Evolutionary conservation across 2,329 filamentous ascomycete species (phyloP).

Genomic region (Aspergillus hiratsukae): DNA sequence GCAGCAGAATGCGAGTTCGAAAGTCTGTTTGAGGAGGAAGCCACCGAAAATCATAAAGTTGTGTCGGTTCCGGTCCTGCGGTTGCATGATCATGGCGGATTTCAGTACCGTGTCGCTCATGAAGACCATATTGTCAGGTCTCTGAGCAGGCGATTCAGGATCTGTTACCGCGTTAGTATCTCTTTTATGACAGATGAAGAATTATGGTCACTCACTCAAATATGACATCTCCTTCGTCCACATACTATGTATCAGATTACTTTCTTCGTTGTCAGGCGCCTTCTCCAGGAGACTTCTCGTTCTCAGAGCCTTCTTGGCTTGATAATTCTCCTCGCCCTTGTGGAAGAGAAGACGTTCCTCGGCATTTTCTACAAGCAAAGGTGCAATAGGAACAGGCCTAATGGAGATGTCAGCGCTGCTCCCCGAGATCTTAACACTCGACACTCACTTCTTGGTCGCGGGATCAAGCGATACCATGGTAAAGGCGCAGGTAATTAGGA

Average conservation of each 20-base stretch:
- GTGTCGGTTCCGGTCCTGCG: constrained; percentile 65
- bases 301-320: constrained; percentile 60
- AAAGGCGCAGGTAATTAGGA: constrained; percentile 67
- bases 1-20: constrained; percentile 72
- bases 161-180: constrained; percentile 33
- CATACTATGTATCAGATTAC: constrained; percentile 66
- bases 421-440: background rate
- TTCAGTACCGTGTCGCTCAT: constrained; percentile 62
- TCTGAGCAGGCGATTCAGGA: constrained; percentile 50
- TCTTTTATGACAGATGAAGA: background rate
- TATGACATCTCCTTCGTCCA: constrained; percentile 66
- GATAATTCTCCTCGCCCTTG: constrained; percentile 62
- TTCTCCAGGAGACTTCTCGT: constrained; percentile 59
- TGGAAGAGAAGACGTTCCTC: constrained; percentile 62
- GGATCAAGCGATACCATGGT: constrained; percentile 74
- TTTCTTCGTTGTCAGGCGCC: constrained; percentile 67
- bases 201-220: constrained; percentile 41
- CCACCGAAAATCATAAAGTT: constrained; percentile 78
- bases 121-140: constrained; percentile 55
- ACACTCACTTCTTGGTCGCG: constrained; percentile 55
- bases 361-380: constrained; percentile 57
- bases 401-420: constrained; percentile 8
- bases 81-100: constrained; percentile 71
- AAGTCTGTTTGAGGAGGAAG: constrained; percentile 68
- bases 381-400: constrained; percentile 58